These are phyloP conservation scores for Didymella arachidicola DNA, from an alignment of 2,329 filamentous ascomycete genomes.

Conservation along the genomic window DNA sequence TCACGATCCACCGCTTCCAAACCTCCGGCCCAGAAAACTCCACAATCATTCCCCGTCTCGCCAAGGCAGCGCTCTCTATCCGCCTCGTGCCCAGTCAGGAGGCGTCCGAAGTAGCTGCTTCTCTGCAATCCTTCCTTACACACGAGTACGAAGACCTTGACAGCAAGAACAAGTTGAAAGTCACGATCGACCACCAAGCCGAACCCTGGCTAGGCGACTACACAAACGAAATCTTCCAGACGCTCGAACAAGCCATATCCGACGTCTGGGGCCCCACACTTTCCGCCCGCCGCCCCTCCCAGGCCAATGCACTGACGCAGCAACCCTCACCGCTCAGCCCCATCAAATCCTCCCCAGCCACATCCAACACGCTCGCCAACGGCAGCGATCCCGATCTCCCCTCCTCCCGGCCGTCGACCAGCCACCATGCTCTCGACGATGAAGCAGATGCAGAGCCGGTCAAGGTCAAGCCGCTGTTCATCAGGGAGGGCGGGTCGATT, in stretches of 20 bases:
- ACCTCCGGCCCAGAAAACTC: slow-evolving; percentile 88
- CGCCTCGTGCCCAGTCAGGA: slow-evolving; percentile 94
- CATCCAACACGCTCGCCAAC: slow-evolving; percentile 61
- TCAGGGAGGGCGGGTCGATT: slow-evolving; percentile 93
- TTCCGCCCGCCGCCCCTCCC: slow-evolving; percentile 23
- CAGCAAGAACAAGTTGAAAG: slow-evolving; percentile 79
- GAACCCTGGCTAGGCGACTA: slow-evolving; percentile 97
- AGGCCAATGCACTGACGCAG: slow-evolving; percentile 1
- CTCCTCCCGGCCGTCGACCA: neutral
- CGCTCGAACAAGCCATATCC: slow-evolving; percentile 83
- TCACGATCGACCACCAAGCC: slow-evolving; percentile 90
- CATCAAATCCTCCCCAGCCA: slow-evolving; percentile 53
- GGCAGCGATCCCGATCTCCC: slow-evolving; percentile 29
- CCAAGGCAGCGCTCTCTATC: slow-evolving; percentile 86
- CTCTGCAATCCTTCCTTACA: slow-evolving; percentile 72
- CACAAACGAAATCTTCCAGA: slow-evolving; percentile 87
- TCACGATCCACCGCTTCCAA: slow-evolving; percentile 93
- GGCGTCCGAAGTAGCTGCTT: slow-evolving; percentile 75
- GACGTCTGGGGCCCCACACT: slow-evolving; percentile 76
- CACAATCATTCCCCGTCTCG: slow-evolving; percentile 88
- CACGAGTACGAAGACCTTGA: slow-evolving; percentile 76
- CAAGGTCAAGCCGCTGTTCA: slow-evolving; percentile 76
- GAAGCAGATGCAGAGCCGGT: neutral
- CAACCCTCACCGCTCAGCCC: slow-evolving; percentile 18
- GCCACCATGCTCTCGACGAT: neutral